These are phyloP conservation scores for Talinum fruticosum DNA, from an alignment of 148 eudicot species.

Conservation along the genomic window DNA sequence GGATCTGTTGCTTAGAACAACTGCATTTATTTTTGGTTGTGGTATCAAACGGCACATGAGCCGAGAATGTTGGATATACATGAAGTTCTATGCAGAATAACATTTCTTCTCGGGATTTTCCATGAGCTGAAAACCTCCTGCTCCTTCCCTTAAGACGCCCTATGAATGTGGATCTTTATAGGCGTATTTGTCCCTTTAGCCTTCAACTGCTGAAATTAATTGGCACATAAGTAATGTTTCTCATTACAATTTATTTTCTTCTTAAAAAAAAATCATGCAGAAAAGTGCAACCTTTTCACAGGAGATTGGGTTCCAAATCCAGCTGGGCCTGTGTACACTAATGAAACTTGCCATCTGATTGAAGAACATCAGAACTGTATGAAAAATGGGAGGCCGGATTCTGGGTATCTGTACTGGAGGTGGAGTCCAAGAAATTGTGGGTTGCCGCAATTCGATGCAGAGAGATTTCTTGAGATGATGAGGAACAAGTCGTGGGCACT, in stretches of 20 bases:
- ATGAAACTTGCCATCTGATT: constrained; percentile 62
- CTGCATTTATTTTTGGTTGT: background rate
- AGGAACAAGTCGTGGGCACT: constrained; percentile 69
- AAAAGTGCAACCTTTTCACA: constrained; percentile 55
- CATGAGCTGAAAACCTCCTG: background rate
- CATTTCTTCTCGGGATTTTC: background rate
- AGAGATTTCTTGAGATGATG: constrained; percentile 64
- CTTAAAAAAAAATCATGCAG: constrained; percentile 27
- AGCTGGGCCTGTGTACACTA: constrained; percentile 60
- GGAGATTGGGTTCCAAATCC: constrained; percentile 77
- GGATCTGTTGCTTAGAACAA: background rate
- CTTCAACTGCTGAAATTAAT: background rate
- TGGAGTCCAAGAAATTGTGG: constrained; percentile 73
- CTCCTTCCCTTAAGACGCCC: background rate
- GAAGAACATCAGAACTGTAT: constrained; percentile 74
- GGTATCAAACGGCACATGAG: background rate
- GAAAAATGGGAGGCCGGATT: constrained; percentile 79
- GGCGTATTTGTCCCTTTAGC: background rate
- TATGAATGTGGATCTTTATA: background rate
- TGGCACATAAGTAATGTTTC: background rate
- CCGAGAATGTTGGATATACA: background rate
- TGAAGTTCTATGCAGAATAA: background rate
- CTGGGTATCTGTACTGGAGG: constrained; percentile 70
- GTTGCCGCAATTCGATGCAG: constrained; percentile 55
- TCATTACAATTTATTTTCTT: background rate